Percentiles rank a stretch among this genome's conserved stretches.
phyloP scores from a whole-genome alignment of 176 grass and related monocot species.

The Otatea glauca region DNA sequence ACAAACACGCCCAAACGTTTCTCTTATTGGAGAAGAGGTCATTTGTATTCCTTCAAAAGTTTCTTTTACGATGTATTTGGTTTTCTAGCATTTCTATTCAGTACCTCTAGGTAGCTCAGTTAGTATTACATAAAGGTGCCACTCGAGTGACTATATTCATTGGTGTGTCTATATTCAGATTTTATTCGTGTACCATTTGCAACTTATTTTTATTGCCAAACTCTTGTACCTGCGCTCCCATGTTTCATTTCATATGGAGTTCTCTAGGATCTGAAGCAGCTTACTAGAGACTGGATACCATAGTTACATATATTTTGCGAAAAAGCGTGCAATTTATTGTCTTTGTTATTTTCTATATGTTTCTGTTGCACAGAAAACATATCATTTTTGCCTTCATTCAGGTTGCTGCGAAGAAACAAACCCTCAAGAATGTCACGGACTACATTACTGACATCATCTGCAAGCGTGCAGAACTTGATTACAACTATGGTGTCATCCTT shows the following conservation, averaged over 20 bases:
- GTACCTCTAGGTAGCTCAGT: neutral
- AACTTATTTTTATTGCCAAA: neutral
- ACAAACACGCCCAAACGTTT: conserved; percentile 92
- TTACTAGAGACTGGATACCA: neutral
- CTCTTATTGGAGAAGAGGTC: conserved; percentile 97
- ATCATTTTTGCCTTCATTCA: conserved; percentile 17
- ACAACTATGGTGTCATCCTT: conserved; percentile 98
- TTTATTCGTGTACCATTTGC: neutral
- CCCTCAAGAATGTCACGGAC: conserved; percentile 89
- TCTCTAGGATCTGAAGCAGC: neutral
- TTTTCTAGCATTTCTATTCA: neutral
- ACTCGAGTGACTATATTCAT: neutral
- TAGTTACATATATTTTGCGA: neutral
- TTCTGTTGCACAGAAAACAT: neutral
- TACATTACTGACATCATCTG: conserved; percentile 85
- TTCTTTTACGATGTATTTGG: neutral
- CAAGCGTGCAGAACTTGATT: conserved; percentile 87
- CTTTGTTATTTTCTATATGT: neutral
- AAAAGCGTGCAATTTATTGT: neutral
- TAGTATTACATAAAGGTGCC: neutral
- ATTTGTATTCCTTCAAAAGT: neutral
- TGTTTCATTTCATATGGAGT: neutral
- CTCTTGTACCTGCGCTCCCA: neutral
- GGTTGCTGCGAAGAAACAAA: conserved; percentile 87
- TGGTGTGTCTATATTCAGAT: neutral